Conservation (phyloP, 2,329 filamentous ascomycete species). For the Aureobasidium sp. region DNA sequence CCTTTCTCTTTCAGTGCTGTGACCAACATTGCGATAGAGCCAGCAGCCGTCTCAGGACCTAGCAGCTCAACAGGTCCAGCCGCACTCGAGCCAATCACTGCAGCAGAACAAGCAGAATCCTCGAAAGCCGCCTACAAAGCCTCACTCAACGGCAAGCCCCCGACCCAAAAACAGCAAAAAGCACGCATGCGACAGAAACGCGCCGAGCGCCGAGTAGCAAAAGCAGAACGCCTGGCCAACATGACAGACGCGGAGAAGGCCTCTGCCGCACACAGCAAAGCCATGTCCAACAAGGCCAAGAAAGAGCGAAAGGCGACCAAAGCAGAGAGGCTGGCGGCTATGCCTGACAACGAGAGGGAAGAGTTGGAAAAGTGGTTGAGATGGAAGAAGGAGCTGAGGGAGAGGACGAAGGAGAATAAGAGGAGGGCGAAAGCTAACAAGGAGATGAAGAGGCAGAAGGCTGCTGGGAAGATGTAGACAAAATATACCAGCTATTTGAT, state of each 20-base stretch:
- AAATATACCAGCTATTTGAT: neutral
- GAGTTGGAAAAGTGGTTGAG: neutral
- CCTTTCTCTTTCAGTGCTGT: neutral
- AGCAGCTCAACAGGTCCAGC: no score
- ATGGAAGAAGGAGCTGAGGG: neutral
- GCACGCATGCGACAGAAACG: neutral
- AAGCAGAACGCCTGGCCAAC: neutral
- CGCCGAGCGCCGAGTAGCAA: neutral
- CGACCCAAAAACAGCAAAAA: neutral
- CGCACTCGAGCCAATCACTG: no score
- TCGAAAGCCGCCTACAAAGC: neutral
- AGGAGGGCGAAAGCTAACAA: neutral
- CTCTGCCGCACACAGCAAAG: neutral
- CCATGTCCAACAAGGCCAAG: neutral
- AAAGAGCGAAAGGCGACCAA: neutral
- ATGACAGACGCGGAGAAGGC: neutral
- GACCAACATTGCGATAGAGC: neutral
- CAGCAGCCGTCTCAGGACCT: neutral
- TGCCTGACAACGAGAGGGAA: neutral
- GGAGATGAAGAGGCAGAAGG: neutral
- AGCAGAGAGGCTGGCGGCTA: neutral
- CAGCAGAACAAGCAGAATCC: no score
- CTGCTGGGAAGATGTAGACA: neutral
- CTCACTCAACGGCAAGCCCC: neutral
- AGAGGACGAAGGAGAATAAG: neutral